Conservation (phyloP, 345 rosid genomes). For the Geranium rotundifolium region DNA sequence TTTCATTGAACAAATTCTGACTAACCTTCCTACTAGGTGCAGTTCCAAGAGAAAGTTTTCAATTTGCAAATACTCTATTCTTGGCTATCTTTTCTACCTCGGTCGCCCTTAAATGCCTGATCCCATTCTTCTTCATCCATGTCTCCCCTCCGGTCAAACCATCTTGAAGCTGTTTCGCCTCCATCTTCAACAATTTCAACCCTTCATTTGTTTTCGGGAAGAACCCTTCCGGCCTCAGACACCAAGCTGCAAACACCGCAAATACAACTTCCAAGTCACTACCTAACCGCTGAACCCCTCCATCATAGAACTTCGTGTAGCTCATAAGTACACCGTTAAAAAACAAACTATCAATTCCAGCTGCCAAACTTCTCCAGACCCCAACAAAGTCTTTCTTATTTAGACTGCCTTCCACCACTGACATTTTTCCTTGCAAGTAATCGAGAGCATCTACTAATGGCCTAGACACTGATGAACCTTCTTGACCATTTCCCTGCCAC, state of each 20-base stretch:
- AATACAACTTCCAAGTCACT: conserved; percentile 55
- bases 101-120: conserved; percentile 40
- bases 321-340: conserved; percentile 49
- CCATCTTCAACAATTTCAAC: conserved; percentile 52
- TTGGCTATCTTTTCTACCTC: conserved; percentile 55
- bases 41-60: not conserved
- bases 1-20: too few species aligned
- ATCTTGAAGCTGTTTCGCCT: conserved; percentile 42
- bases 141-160: conserved; percentile 24
- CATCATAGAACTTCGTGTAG: conserved; percentile 44
- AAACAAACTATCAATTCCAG: conserved; percentile 48
- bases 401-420: conserved; percentile 42
- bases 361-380: conserved; percentile 72
- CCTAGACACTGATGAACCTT: conserved; percentile 57
- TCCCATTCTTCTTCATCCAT: conserved; percentile 50
- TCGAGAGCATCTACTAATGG: conserved; percentile 62
- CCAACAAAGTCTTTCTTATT: conserved; percentile 52
- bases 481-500: conserved; percentile 71
- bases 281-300: conserved; percentile 52
- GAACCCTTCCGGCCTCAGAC: conserved; percentile 75
- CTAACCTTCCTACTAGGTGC: too few species aligned
- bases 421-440: conserved; percentile 63
- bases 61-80: conserved; percentile 34
- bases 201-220: conserved; percentile 54
- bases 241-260: conserved; percentile 70